phyloP scores from a whole-genome alignment of 1,139 yeast species.

The Arxiozyma slooffiae region DNA sequence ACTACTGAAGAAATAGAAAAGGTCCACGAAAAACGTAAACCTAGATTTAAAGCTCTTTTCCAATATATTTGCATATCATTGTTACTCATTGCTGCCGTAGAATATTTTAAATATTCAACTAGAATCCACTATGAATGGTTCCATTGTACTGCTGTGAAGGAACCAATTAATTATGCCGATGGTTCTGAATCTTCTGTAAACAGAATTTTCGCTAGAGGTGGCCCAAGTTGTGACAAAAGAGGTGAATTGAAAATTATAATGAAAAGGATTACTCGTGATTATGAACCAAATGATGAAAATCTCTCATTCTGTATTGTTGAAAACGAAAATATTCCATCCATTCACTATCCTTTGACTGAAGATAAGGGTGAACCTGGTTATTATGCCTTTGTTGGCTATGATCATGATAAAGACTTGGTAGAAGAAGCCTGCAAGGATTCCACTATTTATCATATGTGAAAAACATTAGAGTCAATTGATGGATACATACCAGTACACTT shows the following conservation, averaged over 20 bases:
- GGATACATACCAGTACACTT: not conserved
- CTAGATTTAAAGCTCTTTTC: slow-evolving; percentile 25
- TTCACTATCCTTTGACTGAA: slow-evolving; percentile 28
- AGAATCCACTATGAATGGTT: slow-evolving; percentile 35
- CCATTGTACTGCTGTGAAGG: slow-evolving; percentile 33
- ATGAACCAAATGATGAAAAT: slow-evolving; percentile 31
- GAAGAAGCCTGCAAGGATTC: slow-evolving; percentile 23
- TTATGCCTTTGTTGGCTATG: slow-evolving; percentile 32
- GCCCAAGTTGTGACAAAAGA: slow-evolving; percentile 36
- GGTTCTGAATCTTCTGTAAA: slow-evolving; percentile 22
- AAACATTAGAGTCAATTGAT: not conserved
- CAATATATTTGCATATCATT: slow-evolving; percentile 26
- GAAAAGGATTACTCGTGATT: slow-evolving; percentile 31
- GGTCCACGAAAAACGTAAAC: slow-evolving; percentile 9
- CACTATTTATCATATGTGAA: slow-evolving; percentile 23
- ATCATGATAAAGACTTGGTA: slow-evolving; percentile 22
- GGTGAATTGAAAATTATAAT: slow-evolving; percentile 34
- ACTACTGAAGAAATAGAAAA: slow-evolving; percentile 3
- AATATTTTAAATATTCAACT: slow-evolving; percentile 35
- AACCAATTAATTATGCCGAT: slow-evolving; percentile 20
- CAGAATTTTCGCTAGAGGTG: slow-evolving; percentile 32
- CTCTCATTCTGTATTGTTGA: slow-evolving; percentile 32
- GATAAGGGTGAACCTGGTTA: slow-evolving; percentile 31
- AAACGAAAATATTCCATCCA: slow-evolving; percentile 18
- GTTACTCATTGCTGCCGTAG: slow-evolving; percentile 32